Base-by-base conservation (phyloP, 2,329 filamentous ascomycete genomes). In the Cryphonectria radicalis region DNA sequence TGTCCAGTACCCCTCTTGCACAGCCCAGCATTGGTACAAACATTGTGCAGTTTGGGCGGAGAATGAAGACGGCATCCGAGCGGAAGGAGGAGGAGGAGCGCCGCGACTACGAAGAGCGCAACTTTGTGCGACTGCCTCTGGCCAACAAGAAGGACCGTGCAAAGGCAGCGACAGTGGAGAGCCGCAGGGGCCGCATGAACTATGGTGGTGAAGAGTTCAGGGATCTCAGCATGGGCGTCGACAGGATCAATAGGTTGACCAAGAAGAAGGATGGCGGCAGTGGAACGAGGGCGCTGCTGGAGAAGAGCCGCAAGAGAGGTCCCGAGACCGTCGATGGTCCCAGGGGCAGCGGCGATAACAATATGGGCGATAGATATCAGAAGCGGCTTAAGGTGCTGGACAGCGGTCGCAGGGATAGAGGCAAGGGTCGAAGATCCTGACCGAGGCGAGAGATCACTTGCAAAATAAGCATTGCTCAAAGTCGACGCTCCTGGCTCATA, bases 151-250 rank as follows among this genome's bases (percentile, higher is more conserved):
- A 97, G 83, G 94, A 97, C 6, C 84, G 85, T 71, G 87, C 89
- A 64, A 91, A 92, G 84, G 90, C 88, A 79, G 82, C 81, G 60
- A 86, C 88, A 79, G 83, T 84, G 42, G 84, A 84, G 57, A 84
- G 84, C 13, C 80, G 83, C 75, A 82, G 80, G 74, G 79, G 83
- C 77, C 82, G 90, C 86, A 81, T 98, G 93, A 82, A 84, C 76
- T 90, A 89, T 82, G 95, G 95, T 73, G 96, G 96, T 67, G 96
- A 98, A 82, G 96, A 98, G 79, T 98, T 94, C 93, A 89, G 91
- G 74, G 91, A 92, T 37, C 84, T 99, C 62, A 93, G 93, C 70
- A 91, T 95, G 79, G 94, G 94, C 10, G 89, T 95, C 67, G 93
- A 97, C 81, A 88, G 95, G 62, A 97, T 98, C 81, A 92, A 94